phyloP scores from a whole-genome alignment of 139 green algal genomes.

The Asterochloris erici region DNA sequence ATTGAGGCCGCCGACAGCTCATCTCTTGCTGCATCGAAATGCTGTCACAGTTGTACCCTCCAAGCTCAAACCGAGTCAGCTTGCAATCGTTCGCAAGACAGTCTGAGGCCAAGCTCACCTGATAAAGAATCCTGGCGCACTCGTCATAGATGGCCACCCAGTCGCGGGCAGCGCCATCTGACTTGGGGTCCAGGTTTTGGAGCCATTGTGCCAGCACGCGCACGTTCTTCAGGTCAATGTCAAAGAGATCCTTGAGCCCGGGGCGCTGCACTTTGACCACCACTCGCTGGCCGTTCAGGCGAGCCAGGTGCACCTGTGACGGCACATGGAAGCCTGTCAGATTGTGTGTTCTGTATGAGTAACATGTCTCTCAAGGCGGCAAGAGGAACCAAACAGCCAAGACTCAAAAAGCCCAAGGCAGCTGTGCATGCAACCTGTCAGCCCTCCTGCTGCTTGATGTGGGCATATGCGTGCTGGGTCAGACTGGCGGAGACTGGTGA shows the following conservation, averaged over 20 bases:
- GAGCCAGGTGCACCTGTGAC: conserved; percentile 80
- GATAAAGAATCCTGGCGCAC: conserved; percentile 93
- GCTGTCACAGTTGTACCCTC: no score
- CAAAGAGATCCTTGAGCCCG: conserved; percentile 92
- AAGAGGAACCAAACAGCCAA: no score
- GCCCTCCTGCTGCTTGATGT: neutral
- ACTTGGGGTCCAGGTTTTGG: conserved; percentile 87
- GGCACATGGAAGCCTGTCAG: no score
- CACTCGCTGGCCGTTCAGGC: conserved; percentile 74
- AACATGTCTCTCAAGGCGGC: no score
- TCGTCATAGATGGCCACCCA: conserved; percentile 99
- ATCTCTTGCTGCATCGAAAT: no score
- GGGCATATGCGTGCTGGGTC: neutral
- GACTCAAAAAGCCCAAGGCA: no score
- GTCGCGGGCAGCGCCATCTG: conserved; percentile 93
- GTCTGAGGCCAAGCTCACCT: conserved; percentile 50
- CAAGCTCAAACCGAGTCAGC: neutral
- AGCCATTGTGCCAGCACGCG: conserved; percentile 80
- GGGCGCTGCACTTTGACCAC: conserved; percentile 99
- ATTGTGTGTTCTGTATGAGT: no score
- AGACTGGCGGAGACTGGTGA: no score
- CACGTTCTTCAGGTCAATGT: conserved; percentile 98
- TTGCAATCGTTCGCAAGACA: neutral
- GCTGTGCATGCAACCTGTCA: no score
- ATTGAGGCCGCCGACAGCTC: no score